These are phyloP conservation scores for Cryphonectria parasitica DNA, from an alignment of 2,329 filamentous ascomycete genomes.

Conservation along the genomic window DNA sequence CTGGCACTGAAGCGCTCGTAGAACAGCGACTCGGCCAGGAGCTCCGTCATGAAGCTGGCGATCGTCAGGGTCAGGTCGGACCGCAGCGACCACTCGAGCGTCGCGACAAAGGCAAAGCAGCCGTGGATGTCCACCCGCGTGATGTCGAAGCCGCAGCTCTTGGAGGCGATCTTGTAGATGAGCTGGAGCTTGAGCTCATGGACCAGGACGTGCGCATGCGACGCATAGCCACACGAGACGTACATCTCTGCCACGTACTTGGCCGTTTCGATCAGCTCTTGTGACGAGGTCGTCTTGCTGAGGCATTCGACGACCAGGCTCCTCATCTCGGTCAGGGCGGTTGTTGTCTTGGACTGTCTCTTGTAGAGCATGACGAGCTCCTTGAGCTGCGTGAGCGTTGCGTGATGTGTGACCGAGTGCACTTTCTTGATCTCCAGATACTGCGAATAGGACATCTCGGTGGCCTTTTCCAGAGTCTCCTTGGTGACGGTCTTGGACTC, in stretches of 20 bases:
- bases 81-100: slow-evolving; percentile 9
- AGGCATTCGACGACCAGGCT: slow-evolving; percentile 10
- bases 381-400: slow-evolving; percentile 7
- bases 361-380: slow-evolving; percentile 9
- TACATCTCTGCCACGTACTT: slow-evolving; percentile 8
- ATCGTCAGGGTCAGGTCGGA: slow-evolving; percentile 7
- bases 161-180: slow-evolving; percentile 9
- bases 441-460: slow-evolving; percentile 3
- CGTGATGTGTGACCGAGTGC: slow-evolving; percentile 6
- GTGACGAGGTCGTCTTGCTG: slow-evolving; percentile 2
- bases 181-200: slow-evolving; percentile 11
- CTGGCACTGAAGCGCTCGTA: slow-evolving; percentile 8
- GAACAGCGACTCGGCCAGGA: slow-evolving; percentile 11
- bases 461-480: slow-evolving; percentile 7
- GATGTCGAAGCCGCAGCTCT: slow-evolving; percentile 4
- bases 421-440: slow-evolving; percentile 2
- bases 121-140: background rate
- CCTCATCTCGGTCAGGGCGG: slow-evolving; percentile 4
- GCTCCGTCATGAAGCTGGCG: slow-evolving; percentile 9
- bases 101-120: slow-evolving; percentile 9
- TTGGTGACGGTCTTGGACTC: slow-evolving; percentile 5
- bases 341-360: background rate
- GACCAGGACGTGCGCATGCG: slow-evolving; percentile 4
- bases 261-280: slow-evolving; percentile 9
- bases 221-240: background rate